Evolutionary conservation across 148 eudicot genomes (phyloP).

Genomic region (Silene latifolia): DNA sequence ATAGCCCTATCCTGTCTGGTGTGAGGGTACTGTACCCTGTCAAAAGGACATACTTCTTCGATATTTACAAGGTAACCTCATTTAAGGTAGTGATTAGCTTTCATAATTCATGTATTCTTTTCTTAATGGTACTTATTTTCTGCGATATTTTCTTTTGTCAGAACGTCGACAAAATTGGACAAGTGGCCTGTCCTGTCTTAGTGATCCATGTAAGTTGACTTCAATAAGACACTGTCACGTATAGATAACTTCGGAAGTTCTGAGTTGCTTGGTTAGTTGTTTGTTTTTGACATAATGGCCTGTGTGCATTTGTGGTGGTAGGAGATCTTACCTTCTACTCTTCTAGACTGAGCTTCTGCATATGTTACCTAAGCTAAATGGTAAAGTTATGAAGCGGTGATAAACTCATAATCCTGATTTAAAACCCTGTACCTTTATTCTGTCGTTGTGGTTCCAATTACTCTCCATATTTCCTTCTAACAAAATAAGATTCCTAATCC

Average conservation of each 20-base stretch:
- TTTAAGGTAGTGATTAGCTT: background rate
- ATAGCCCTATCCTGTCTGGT: slow-evolving; percentile 90
- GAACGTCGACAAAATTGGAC: slow-evolving; percentile 83
- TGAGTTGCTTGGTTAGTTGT: background rate
- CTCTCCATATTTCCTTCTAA: no score
- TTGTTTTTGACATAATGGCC: background rate
- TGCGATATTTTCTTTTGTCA: slow-evolving; percentile 30
- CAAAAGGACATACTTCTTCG: slow-evolving; percentile 85
- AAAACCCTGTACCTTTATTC: no score
- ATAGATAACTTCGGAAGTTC: background rate
- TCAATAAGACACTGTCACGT: background rate
- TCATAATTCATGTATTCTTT: background rate
- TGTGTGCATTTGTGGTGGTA: background rate
- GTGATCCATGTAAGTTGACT: slow-evolving; percentile 76
- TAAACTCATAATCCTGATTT: no score
- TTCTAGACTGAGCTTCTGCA: no score
- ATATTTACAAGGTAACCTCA: slow-evolving; percentile 84
- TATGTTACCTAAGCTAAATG: no score
- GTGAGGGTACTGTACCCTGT: slow-evolving; percentile 81
- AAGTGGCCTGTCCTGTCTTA: slow-evolving; percentile 76
- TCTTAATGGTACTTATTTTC: slow-evolving; percentile 6
- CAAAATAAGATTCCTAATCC: no score
- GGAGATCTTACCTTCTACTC: background rate
- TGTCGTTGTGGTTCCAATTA: no score
- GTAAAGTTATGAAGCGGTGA: no score